phyloP scores from a whole-genome alignment of 2,329 filamentous ascomycete species.

The Didymella pomorum region DNA sequence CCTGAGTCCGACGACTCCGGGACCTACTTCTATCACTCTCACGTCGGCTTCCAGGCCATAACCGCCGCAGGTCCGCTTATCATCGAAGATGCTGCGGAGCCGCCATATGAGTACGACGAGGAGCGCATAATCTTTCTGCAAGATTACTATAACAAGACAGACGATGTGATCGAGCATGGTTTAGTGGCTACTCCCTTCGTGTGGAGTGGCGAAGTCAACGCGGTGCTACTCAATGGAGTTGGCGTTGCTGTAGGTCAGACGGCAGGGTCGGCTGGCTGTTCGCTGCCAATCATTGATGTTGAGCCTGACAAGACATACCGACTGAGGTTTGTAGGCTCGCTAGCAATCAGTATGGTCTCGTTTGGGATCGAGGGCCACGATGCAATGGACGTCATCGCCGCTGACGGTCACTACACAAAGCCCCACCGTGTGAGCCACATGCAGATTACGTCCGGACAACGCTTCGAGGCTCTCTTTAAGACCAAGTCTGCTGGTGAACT shows the following conservation, averaged over 20 bases:
- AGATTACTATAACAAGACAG: constrained; percentile 66
- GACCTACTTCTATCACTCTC: constrained; percentile 74
- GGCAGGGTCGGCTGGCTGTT: constrained; percentile 50
- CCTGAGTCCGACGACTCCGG: constrained; percentile 63
- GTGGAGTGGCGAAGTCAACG: constrained; percentile 67
- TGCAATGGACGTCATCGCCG: constrained; percentile 66
- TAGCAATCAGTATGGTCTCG: constrained; percentile 63
- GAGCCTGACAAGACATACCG: constrained; percentile 68
- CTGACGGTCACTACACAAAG: constrained; percentile 63
- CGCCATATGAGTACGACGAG: constrained; percentile 68
- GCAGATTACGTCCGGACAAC: constrained; percentile 66
- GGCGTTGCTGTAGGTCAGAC: constrained; percentile 53
- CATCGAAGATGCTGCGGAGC: constrained; percentile 58
- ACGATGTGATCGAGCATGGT: constrained; percentile 61
- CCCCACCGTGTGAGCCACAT: constrained; percentile 58
- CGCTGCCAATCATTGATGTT: constrained; percentile 64
- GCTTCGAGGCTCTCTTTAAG: constrained; percentile 65
- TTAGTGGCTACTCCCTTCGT: constrained; percentile 60
- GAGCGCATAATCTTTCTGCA: constrained; percentile 64
- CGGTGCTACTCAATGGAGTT: constrained; percentile 66
- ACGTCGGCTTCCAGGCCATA: constrained; percentile 68
- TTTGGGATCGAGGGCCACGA: constrained; percentile 66
- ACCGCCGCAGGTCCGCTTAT: constrained; percentile 66
- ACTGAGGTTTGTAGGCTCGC: constrained; percentile 66
- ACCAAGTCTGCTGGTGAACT: constrained; percentile 61